Percentiles rank a stretch among this genome's conserved stretches.
Evolutionary conservation across 805 yeast genomes (phyloP).

Genomic region (Sugiyamaella smithiae): DNA sequence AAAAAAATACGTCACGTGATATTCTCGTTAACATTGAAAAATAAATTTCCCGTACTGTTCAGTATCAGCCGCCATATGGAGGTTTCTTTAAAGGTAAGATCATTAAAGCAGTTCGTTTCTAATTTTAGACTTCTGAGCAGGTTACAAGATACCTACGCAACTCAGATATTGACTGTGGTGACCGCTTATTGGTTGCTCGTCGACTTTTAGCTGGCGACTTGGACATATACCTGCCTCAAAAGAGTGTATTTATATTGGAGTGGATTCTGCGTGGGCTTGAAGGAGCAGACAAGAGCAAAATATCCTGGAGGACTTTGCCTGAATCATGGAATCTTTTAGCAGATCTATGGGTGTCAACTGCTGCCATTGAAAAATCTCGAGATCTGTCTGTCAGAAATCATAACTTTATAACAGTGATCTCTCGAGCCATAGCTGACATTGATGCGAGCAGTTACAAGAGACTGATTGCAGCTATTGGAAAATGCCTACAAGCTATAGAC

Average conservation of each 20-base stretch:
- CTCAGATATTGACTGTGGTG: conserved; percentile 20
- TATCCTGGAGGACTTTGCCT: not conserved
- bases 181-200: conserved; percentile 26
- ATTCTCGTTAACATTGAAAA: too few relatives aligned
- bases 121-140: conserved; percentile 24
- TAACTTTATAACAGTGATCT: conserved; percentile 11
- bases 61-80: too few relatives aligned
- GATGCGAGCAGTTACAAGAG: not conserved
- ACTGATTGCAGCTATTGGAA: not conserved
- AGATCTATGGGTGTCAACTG: conserved; percentile 11
- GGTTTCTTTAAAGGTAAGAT: too few relatives aligned
- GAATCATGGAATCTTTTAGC: conserved; percentile 21
- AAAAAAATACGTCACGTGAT: too few relatives aligned
- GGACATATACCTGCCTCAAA: conserved; percentile 32
- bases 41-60: too few relatives aligned
- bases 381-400: conserved; percentile 9
- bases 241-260: conserved; percentile 33
- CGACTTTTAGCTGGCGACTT: conserved; percentile 20
- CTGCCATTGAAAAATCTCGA: conserved; percentile 1
- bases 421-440: conserved; percentile 8
- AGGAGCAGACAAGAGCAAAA: conserved; percentile 23
- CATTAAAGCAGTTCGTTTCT: too few relatives aligned
- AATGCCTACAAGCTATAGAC: not conserved
- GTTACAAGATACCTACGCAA: conserved; percentile 34
- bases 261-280: conserved; percentile 31